These are phyloP conservation scores for Brettanomyces bruxellensis DNA, from an alignment of 805 yeast species.

Conservation along the genomic window DNA sequence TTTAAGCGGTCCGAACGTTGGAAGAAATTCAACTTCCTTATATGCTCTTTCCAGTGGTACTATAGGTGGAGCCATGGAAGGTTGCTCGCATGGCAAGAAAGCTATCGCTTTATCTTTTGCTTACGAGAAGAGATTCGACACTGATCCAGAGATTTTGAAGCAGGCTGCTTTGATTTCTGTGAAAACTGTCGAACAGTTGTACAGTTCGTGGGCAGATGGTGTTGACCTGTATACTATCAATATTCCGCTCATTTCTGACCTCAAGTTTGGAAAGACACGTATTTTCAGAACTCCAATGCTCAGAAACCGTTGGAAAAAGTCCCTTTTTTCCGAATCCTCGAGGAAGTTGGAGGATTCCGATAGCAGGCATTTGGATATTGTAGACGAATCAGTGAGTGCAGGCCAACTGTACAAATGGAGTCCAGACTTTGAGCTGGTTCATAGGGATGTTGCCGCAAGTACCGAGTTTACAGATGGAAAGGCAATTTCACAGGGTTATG, in stretches of 20 bases:
- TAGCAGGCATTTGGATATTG: slow-evolving; percentile 30
- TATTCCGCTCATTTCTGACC: slow-evolving; percentile 57
- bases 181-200: slow-evolving; percentile 50
- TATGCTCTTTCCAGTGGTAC: slow-evolving; percentile 91
- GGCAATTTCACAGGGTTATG: slow-evolving; percentile 53
- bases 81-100: slow-evolving; percentile 59
- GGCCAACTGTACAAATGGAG: slow-evolving; percentile 64
- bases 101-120: slow-evolving; percentile 83
- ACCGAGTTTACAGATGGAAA: slow-evolving; percentile 57
- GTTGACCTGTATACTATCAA: slow-evolving; percentile 78
- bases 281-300: slow-evolving; percentile 70
- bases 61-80: slow-evolving; percentile 95
- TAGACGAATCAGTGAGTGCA: slow-evolving; percentile 33
- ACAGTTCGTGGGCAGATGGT: slow-evolving; percentile 41
- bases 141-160: slow-evolving; percentile 39
- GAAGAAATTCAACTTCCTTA: slow-evolving; percentile 83
- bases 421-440: slow-evolving; percentile 70
- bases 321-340: slow-evolving; percentile 13
- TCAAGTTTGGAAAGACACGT: slow-evolving; percentile 48
- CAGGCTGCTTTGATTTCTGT: slow-evolving; percentile 67
- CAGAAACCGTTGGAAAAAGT: slow-evolving; percentile 63
- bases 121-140: slow-evolving; percentile 42
- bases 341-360: slow-evolving; percentile 13
- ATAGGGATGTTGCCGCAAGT: slow-evolving; percentile 37
- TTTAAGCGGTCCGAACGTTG: slow-evolving; percentile 91